Evolutionary conservation across 805 yeast species (phyloP).

Genomic region (Saccharomycopsis capsularis): DNA sequence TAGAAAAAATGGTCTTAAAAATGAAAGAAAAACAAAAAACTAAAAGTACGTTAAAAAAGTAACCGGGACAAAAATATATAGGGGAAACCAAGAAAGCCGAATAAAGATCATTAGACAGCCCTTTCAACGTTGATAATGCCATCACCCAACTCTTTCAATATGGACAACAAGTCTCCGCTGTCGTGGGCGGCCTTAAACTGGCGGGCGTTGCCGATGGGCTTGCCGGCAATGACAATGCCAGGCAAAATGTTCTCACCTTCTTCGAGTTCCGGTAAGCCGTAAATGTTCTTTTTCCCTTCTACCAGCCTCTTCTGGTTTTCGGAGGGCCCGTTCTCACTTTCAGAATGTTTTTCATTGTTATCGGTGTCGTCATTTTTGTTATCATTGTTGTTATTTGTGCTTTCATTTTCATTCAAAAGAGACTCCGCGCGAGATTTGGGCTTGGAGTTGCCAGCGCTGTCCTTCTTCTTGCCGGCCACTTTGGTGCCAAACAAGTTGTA

Average conservation of each 20-base stretch:
- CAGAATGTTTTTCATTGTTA: background rate
- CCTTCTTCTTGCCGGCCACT: background rate
- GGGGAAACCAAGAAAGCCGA: background rate
- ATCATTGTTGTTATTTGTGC: background rate
- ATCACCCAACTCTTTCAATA: constrained; percentile 17
- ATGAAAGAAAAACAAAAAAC: background rate
- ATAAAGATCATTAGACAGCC: constrained; percentile 6
- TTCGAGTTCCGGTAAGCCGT: constrained; percentile 3
- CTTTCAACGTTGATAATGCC: constrained; percentile 20
- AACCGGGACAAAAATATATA: background rate
- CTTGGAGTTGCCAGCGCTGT: constrained; percentile 1
- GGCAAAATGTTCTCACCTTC: constrained; percentile 20
- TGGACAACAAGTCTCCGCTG: constrained; percentile 7
- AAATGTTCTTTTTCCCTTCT: constrained; percentile 3
- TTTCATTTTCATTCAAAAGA: background rate
- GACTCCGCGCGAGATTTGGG: constrained; percentile 9
- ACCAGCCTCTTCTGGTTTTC: too few relatives aligned
- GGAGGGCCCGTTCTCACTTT: background rate
- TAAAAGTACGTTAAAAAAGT: too few relatives aligned
- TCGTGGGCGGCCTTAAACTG: constrained; percentile 17
- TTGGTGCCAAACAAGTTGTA: too few relatives aligned
- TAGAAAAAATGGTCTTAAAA: background rate
- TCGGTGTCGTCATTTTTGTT: background rate
- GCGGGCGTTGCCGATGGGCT: constrained; percentile 20
- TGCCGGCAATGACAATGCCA: constrained; percentile 21